phyloP scores from a whole-genome alignment of 352 stramenopile species.

The Elongisporangium anandrum region DNA sequence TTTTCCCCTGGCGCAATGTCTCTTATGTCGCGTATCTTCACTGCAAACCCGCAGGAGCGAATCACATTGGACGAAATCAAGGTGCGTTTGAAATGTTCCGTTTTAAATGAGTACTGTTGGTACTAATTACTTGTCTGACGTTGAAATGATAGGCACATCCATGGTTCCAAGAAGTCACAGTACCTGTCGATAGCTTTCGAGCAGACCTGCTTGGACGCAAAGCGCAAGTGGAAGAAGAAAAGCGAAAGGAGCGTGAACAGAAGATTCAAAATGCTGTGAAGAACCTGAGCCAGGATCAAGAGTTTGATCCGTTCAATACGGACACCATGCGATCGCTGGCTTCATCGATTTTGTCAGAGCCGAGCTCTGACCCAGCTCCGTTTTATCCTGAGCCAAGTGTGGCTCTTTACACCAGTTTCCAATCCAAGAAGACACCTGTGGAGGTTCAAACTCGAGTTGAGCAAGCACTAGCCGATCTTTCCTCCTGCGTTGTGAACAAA shows the following conservation, averaged over 20 bases:
- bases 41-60: slow-evolving; percentile 61
- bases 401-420: slow-evolving; percentile 73
- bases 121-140: neutral
- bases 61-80: slow-evolving; percentile 81
- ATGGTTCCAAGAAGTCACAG: slow-evolving; percentile 52
- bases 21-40: slow-evolving; percentile 69
- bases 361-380: slow-evolving; percentile 30
- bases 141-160: slow-evolving; percentile 29
- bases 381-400: slow-evolving; percentile 56
- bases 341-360: slow-evolving; percentile 27
- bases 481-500: slow-evolving; percentile 41
- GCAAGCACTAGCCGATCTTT: slow-evolving; percentile 38
- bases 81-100: slow-evolving; percentile 12
- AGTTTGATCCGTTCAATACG: slow-evolving; percentile 62
- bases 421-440: slow-evolving; percentile 37
- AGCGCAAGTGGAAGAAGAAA: slow-evolving; percentile 61
- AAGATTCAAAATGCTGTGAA: slow-evolving; percentile 38
- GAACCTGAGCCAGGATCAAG: slow-evolving; percentile 30
- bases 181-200: slow-evolving; percentile 36
- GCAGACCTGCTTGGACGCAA: slow-evolving; percentile 58
- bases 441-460: slow-evolving; percentile 59
- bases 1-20: slow-evolving; percentile 74
- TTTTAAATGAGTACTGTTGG: neutral
- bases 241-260: slow-evolving; percentile 59
- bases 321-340: slow-evolving; percentile 39